phyloP scores from a whole-genome alignment of 306 rosid species.

The Lathyrus tuberosus region DNA sequence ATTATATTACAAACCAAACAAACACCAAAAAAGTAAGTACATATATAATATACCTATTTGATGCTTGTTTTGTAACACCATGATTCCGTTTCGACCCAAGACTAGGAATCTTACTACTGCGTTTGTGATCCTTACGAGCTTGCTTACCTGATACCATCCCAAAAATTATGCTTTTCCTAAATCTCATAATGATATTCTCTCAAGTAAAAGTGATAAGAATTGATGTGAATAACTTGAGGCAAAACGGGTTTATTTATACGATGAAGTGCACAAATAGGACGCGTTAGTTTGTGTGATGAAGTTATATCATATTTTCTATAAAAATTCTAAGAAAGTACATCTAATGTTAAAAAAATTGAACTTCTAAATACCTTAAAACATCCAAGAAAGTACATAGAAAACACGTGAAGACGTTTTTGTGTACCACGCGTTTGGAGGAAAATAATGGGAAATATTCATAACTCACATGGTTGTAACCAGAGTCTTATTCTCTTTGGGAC shows the following conservation, averaged over 20 bases:
- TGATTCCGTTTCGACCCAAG: constrained; percentile 35
- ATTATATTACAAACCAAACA: no score
- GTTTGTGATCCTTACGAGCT: constrained; percentile 19
- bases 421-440: no score
- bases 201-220: no score
- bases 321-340: background rate
- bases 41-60: background rate
- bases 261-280: constrained; percentile 5
- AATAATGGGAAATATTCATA: no score
- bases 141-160: constrained; percentile 53
- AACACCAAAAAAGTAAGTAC: no score
- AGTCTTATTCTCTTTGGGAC: no score
- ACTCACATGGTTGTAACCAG: no score
- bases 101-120: constrained; percentile 35
- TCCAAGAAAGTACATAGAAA: no score
- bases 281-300: constrained; percentile 42
- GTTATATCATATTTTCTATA: constrained; percentile 37
- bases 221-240: no score
- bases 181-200: no score
- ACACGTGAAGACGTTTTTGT: no score
- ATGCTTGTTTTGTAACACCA: constrained; percentile 31
- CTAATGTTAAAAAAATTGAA: background rate
- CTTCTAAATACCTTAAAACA: background rate
- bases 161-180: background rate
- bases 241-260: no score